Evolutionary conservation across 2,329 filamentous ascomycete genomes (phyloP).

Genomic region (Fusarium begoniae): DNA sequence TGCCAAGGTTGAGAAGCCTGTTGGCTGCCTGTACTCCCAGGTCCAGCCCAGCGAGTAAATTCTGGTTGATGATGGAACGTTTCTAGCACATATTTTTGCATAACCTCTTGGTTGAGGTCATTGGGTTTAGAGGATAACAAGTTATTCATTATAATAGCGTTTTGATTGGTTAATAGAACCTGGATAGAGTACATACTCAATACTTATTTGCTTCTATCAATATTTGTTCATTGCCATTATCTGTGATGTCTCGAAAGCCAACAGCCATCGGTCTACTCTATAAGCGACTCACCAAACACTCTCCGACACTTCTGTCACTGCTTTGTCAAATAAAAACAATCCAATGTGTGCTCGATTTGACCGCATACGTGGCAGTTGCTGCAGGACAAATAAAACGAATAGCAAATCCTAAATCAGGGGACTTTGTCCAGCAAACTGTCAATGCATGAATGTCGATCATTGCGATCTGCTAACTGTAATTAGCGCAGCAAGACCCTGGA

Average conservation of each 20-base stretch:
- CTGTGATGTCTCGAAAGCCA: neutral
- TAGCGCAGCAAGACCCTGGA: conserved; percentile 3
- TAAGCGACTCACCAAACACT: rapidly evolving
- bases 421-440: neutral
- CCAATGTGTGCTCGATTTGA: rapidly evolving
- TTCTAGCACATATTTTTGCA: neutral
- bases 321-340: neutral
- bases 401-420: neutral
- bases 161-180: neutral
- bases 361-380: neutral
- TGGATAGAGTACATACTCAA: conserved; percentile 13
- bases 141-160: conserved; percentile 10
- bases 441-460: conserved; percentile 4
- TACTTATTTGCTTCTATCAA: neutral
- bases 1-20: conserved; percentile 42
- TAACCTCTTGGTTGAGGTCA: neutral
- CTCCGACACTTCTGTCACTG: neutral
- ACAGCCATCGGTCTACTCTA: neutral
- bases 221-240: neutral
- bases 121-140: neutral
- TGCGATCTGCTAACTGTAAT: neutral
- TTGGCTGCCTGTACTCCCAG: conserved; percentile 51
- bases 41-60: conserved; percentile 2
- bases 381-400: neutral
- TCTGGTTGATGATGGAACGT: neutral